Percentiles rank a stretch among this genome's conserved stretches.
Evolutionary conservation across 768 basidiomycete species (phyloP).

Genomic region (Suillus paluster): DNA sequence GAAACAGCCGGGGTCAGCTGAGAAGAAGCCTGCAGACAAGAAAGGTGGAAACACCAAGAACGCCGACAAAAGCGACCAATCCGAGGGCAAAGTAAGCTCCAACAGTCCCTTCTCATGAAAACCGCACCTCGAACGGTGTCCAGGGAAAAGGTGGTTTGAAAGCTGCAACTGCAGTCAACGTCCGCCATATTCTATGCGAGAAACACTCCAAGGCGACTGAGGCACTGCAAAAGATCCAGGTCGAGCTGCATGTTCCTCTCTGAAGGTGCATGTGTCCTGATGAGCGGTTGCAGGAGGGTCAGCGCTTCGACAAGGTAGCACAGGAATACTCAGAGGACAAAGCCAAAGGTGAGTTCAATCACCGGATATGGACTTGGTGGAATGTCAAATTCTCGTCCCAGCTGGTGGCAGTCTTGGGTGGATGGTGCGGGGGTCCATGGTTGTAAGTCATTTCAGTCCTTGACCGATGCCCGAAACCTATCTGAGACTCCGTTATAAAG

Average conservation of each 20-base stretch:
- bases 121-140: slow-evolving; percentile 2
- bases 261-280: background rate
- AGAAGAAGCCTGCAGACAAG: slow-evolving; percentile 1
- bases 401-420: slow-evolving; percentile 87
- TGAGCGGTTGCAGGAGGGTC: slow-evolving; percentile 58
- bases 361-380: background rate
- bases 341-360: slow-evolving; percentile 64
- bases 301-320: slow-evolving; percentile 86
- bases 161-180: slow-evolving; percentile 81
- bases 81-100: slow-evolving; percentile 21
- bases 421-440: slow-evolving; percentile 89
- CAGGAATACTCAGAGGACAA: slow-evolving; percentile 93
- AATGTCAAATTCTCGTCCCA: slow-evolving; percentile 29
- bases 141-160: slow-evolving; percentile 68
- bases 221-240: slow-evolving; percentile 81
- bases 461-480: slow-evolving; percentile 12
- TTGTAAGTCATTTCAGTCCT: slow-evolving; percentile 43
- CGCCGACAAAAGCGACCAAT: slow-evolving; percentile 20
- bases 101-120: slow-evolving; percentile 5
- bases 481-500: slow-evolving; percentile 41
- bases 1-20: slow-evolving; percentile 2
- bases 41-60: slow-evolving; percentile 18
- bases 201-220: slow-evolving; percentile 83
- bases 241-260: slow-evolving; percentile 24
- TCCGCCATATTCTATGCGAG: slow-evolving; percentile 88